Conservation (phyloP, 2,329 filamentous ascomycete genomes). For the Verticillium dahliae region DNA sequence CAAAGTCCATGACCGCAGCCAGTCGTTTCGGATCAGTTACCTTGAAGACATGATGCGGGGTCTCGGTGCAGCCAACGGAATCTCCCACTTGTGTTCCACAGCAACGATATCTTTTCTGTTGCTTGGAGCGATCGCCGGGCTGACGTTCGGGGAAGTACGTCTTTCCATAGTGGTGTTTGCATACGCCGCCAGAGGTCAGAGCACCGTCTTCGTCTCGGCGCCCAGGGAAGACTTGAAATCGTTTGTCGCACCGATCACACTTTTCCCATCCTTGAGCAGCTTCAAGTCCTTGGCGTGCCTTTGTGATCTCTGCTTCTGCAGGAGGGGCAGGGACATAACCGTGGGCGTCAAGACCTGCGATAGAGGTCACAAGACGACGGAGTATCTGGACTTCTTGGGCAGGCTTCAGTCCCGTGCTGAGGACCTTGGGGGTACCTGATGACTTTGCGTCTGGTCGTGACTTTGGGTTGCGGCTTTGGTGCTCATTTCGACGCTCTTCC, state of each 20-base stretch:
- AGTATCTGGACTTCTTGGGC: constrained; percentile 64
- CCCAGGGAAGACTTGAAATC: constrained; percentile 90
- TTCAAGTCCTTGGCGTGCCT: constrained; percentile 58
- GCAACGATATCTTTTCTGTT: constrained; percentile 65
- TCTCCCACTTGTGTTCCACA: constrained; percentile 71
- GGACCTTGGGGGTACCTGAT: constrained; percentile 34
- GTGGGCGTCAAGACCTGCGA: constrained; percentile 55
- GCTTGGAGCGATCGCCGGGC: constrained; percentile 48
- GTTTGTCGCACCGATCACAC: constrained; percentile 78
- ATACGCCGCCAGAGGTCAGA: constrained; percentile 69
- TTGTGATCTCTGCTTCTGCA: constrained; percentile 56
- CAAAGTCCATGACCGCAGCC: constrained; percentile 73
- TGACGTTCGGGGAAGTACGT: constrained; percentile 51
- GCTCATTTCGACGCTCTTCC: constrained; percentile 38
- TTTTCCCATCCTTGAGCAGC: constrained; percentile 72
- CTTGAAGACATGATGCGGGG: constrained; percentile 80
- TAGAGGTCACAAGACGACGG: constrained; percentile 54
- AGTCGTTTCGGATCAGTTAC: constrained; percentile 68
- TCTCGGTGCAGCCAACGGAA: constrained; percentile 65
- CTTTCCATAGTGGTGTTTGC: constrained; percentile 76
- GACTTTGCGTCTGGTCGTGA: constrained; percentile 16
- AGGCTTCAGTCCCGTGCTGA: constrained; percentile 64
- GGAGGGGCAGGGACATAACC: constrained; percentile 73
- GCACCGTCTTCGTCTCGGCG: constrained; percentile 70
- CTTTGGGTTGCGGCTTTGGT: constrained; percentile 5